These are phyloP conservation scores for Leccinellum luteum DNA, from an alignment of 768 basidiomycete genomes.

Conservation along the genomic window DNA sequence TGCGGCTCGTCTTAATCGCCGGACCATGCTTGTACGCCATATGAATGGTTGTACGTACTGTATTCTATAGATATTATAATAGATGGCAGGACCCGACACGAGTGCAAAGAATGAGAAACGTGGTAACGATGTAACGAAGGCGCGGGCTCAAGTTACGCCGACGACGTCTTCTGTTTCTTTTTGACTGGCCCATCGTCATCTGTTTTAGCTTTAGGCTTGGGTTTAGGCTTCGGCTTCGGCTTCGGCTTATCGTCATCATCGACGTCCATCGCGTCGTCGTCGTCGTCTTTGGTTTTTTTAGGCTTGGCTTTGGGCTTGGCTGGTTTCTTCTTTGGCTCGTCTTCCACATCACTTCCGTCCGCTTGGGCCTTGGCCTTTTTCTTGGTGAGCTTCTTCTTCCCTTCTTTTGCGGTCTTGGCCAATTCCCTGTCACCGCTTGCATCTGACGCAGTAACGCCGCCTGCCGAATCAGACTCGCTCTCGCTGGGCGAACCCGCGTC, in stretches of 20 bases:
- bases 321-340: constrained; percentile 50
- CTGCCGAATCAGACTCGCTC: constrained; percentile 58
- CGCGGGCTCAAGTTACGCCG: constrained; percentile 26
- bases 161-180: constrained; percentile 67
- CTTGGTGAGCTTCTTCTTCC: constrained; percentile 37
- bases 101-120: not conserved
- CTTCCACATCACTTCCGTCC: constrained; percentile 40
- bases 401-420: constrained; percentile 37
- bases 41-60: constrained; percentile 17
- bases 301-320: constrained; percentile 43
- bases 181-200: constrained; percentile 58
- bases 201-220: constrained; percentile 35
- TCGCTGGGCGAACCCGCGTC: constrained; percentile 88
- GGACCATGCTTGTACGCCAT: constrained; percentile 12
- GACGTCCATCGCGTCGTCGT: constrained; percentile 48
- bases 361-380: constrained; percentile 46
- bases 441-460: constrained; percentile 79
- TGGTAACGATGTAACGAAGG: not conserved
- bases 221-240: constrained; percentile 41
- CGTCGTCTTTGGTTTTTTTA: constrained; percentile 39
- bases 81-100: constrained; percentile 2
- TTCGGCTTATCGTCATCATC: constrained; percentile 39
- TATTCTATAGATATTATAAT: constrained; percentile 26
- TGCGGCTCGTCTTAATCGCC: constrained; percentile 7
- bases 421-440: constrained; percentile 77